phyloP scores from a whole-genome alignment of 2,329 filamentous ascomycete genomes.

The Epichloe sibirici region DNA sequence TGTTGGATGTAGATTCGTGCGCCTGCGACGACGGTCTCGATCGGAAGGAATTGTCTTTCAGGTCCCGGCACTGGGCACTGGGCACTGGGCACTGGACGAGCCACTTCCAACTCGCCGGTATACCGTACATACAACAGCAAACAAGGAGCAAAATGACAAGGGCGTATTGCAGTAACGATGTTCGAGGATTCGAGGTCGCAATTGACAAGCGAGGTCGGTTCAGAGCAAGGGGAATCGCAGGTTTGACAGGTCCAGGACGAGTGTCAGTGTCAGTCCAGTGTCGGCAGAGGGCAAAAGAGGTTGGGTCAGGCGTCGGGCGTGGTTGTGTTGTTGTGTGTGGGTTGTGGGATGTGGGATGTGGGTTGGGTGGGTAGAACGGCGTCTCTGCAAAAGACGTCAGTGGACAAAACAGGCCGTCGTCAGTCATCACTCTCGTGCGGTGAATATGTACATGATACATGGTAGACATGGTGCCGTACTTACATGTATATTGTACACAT shows the following conservation, averaged over 20 bases:
- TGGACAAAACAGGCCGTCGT: constrained; percentile 1
- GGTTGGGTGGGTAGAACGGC: constrained; percentile 1
- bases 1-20: neutral
- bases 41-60: neutral
- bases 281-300: neutral
- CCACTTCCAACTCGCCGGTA: neutral
- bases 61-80: neutral
- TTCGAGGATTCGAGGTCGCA: neutral
- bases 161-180: neutral
- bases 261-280: neutral
- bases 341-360: neutral
- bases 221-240: neutral
- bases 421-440: neutral
- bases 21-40: neutral
- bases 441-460: neutral
- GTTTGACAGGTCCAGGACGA: neutral
- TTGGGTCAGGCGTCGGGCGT: constrained; percentile 1
- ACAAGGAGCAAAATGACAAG: neutral
- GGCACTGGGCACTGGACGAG: too few species aligned
- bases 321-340: neutral
- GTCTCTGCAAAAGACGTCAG: constrained; percentile 8
- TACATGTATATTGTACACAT: too few species aligned
- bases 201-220: neutral
- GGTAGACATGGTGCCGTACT: too few species aligned
- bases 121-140: neutral